A percentile compares a stretch with the other conserved stretches of the same genome.
Evolutionary conservation across 441 rosid species (phyloP).

Genomic region (Populus hybrid): DNA sequence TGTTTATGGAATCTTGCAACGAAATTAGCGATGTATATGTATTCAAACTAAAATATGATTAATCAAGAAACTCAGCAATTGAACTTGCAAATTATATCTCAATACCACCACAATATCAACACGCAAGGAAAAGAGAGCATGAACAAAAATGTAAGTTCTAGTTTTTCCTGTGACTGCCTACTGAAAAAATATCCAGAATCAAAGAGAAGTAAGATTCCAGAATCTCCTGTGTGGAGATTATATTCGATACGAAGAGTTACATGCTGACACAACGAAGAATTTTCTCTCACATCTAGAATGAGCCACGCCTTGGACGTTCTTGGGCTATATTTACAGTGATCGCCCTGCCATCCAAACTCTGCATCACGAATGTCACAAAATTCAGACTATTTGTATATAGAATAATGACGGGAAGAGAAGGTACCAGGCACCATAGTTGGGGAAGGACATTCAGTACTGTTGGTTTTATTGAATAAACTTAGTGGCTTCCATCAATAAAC

Average conservation of each 20-base stretch:
- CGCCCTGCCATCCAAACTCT: conserved; percentile 52
- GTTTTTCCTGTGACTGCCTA: neutral
- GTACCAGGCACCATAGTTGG: too few species aligned
- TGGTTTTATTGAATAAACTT: neutral
- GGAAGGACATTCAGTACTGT: too few species aligned
- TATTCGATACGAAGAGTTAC: neutral
- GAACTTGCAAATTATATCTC: too few species aligned
- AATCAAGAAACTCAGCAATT: too few species aligned
- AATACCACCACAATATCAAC: neutral
- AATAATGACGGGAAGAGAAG: too few species aligned
- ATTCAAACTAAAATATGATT: too few species aligned
- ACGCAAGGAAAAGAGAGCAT: neutral
- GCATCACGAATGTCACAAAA: conserved; percentile 1
- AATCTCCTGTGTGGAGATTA: neutral
- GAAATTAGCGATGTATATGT: too few species aligned
- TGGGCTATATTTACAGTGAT: conserved; percentile 55
- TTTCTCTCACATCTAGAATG: conserved; percentile 8
- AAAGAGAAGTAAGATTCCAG: neutral
- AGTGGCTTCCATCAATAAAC: neutral
- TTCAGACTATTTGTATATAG: neutral
- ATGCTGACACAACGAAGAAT: neutral
- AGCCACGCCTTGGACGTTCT: conserved; percentile 34
- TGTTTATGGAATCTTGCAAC: too few species aligned
- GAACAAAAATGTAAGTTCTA: neutral
- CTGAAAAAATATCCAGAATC: neutral